A percentile compares a stretch with the other conserved stretches of the same genome.
Evolutionary conservation across 1,284 basidiomycete genomes (phyloP).

Genomic region (Ganoderma lucidum): DNA sequence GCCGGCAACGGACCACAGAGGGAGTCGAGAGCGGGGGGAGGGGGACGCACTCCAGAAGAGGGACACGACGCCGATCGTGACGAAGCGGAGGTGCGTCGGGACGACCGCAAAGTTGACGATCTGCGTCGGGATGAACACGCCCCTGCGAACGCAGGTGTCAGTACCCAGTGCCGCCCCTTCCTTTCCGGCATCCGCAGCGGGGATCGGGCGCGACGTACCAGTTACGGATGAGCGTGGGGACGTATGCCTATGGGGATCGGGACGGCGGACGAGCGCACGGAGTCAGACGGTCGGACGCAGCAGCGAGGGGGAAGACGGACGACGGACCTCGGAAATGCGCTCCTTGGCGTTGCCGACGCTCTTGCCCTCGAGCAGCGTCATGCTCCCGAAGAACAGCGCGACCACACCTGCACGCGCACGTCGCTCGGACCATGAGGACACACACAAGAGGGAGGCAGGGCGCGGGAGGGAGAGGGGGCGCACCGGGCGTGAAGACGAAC

Average conservation of each 20-base stretch:
- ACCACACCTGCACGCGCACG: slow-evolving; percentile 57
- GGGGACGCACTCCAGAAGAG: slow-evolving; percentile 85
- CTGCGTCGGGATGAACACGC: slow-evolving; percentile 83
- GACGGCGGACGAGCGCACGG: background rate
- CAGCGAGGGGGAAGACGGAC: background rate
- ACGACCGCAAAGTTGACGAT: slow-evolving; percentile 84
- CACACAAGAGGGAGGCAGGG: background rate
- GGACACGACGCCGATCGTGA: slow-evolving; percentile 80
- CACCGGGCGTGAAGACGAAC: slow-evolving; percentile 72
- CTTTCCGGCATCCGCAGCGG: no score
- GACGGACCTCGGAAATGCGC: slow-evolving; percentile 61
- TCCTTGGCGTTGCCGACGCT: slow-evolving; percentile 59
- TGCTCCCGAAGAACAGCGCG: slow-evolving; percentile 76
- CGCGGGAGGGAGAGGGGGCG: slow-evolving; percentile 17
- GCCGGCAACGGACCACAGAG: no score
- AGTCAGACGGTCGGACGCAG: background rate
- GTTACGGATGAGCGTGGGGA: slow-evolving; percentile 75
- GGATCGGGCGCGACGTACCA: slow-evolving; percentile 55
- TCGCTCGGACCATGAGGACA: no score
- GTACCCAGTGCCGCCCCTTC: no score
- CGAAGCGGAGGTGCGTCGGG: slow-evolving; percentile 82
- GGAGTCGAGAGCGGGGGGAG: background rate
- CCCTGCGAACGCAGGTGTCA: slow-evolving; percentile 48
- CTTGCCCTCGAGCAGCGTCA: slow-evolving; percentile 79
- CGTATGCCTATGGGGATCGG: slow-evolving; percentile 57